These are phyloP conservation scores for Biancaea sappan DNA, from an alignment of 306 rosid genomes.

Conservation along the genomic window DNA sequence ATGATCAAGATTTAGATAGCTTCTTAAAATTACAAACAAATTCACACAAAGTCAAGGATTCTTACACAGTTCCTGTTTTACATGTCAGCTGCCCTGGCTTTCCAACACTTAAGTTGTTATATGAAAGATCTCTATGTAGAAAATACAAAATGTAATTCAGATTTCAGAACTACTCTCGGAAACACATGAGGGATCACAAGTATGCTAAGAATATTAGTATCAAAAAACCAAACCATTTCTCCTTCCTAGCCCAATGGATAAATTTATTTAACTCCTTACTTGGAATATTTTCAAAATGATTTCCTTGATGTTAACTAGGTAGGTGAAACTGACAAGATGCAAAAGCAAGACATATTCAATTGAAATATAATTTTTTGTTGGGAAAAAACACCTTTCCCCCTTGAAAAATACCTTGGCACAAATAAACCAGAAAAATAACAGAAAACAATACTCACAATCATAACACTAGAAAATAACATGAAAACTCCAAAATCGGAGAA, in stretches of 20 bases:
- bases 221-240: background rate
- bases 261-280: background rate
- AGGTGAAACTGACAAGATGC: background rate
- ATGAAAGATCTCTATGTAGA: slow-evolving; percentile 70
- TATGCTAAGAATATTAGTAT: slow-evolving; percentile 23
- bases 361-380: background rate
- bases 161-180: background rate
- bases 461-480: too few species aligned
- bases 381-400: too few species aligned
- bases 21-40: slow-evolving; percentile 1
- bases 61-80: slow-evolving; percentile 51
- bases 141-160: slow-evolving; percentile 33
- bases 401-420: too few species aligned
- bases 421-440: too few species aligned
- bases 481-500: too few species aligned
- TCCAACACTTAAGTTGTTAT: slow-evolving; percentile 50
- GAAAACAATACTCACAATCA: too few species aligned
- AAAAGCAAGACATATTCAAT: background rate
- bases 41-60: slow-evolving; percentile 11
- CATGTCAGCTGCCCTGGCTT: slow-evolving; percentile 35
- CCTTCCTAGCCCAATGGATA: background rate
- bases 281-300: background rate
- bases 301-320: background rate
- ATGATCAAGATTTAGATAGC: slow-evolving; percentile 6
- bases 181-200: slow-evolving; percentile 10